Evolutionary conservation across 2,329 filamentous ascomycete species (phyloP), one percentile per base, ranked within the genome.

Genomic region (Aspergillus transmontanensis): DNA sequence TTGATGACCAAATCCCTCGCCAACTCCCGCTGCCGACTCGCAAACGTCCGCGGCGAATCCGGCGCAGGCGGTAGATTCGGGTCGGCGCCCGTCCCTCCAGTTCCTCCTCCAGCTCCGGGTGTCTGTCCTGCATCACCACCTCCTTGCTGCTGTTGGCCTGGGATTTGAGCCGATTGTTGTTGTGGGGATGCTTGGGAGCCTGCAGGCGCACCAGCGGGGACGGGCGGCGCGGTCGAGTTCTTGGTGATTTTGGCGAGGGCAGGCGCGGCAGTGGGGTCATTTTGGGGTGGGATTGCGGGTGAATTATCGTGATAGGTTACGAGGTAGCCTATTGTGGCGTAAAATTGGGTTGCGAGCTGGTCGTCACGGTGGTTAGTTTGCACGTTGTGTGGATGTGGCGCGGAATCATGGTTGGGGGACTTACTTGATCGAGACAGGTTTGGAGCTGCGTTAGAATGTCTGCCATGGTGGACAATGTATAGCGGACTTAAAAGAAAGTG

Each of bases 401-500:
- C 53, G 30, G 32, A 30, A 50, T 6, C 4, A 19, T 12, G 28
- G 43, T 23, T 39, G 43, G 43, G 51, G 39, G 19, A 21, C 45
- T 51, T 73, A 81, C 80, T 69, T 84, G 82, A 68, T 83, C 81
- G 45, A 83, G 78, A 68, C 81, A 83, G 60, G 81, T 82, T 74
- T 84, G 82, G 43, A 84, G 77, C 64, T 83, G 81, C 21, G 82
- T 83, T 43, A 84, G 72, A 36, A 82, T 80, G 69, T 84, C 82
- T 23, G 79, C 79, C 80, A 82, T 66, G 19, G 6, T 53, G 57
- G 60, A 48, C 16, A 48, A 43, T 58, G 36, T 48, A 39, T 12
- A 53, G 28, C 23, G 43, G 16, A 45, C 65, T 34, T 26, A 10
- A 45, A 21, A 23, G 46, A 21, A 39, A 16, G 58, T n/a, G 36